These are phyloP conservation scores for Trichoderma aggressivum DNA, from an alignment of 2,329 filamentous ascomycete species.

Conservation along the genomic window DNA sequence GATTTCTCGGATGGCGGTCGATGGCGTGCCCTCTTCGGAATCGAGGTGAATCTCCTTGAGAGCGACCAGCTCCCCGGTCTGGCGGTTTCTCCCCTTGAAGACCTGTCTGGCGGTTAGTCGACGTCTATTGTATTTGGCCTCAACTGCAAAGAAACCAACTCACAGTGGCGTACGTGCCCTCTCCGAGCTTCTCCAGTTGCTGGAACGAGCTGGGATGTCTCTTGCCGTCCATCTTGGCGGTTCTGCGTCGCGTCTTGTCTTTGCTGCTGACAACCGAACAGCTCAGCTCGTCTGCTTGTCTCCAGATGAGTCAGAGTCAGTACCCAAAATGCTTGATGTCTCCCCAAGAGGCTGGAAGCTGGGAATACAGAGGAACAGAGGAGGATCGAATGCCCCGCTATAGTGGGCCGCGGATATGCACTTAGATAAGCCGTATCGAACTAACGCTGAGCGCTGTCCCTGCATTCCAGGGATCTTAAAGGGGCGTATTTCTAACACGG, in stretches of 20 bases:
- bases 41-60: conserved; percentile 99
- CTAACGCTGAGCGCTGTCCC: background rate
- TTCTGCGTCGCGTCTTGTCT: background rate
- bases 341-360: background rate
- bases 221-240: conserved; percentile 74
- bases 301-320: conserved; percentile 5
- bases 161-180: conserved; percentile 98
- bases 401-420: background rate
- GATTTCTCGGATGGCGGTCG: conserved; percentile 96
- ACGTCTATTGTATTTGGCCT: background rate
- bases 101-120: conserved; percentile 55
- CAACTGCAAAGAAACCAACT: conserved; percentile 29
- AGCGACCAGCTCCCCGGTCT: conserved; percentile 93
- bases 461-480: conserved; percentile 4
- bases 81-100: conserved; percentile 96
- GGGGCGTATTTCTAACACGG: conserved; percentile 5
- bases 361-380: background rate
- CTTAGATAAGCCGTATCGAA: conserved; percentile 16
- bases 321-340: background rate
- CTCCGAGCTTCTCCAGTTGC: conserved; percentile 97
- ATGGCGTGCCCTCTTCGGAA: conserved; percentile 95
- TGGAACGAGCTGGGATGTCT: conserved; percentile 95
- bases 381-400: conserved; percentile 12
- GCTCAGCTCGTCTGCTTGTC: background rate
- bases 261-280: background rate